Base-by-base conservation (phyloP, 805 yeast species). In the Saturnispora zaruensis region DNA sequence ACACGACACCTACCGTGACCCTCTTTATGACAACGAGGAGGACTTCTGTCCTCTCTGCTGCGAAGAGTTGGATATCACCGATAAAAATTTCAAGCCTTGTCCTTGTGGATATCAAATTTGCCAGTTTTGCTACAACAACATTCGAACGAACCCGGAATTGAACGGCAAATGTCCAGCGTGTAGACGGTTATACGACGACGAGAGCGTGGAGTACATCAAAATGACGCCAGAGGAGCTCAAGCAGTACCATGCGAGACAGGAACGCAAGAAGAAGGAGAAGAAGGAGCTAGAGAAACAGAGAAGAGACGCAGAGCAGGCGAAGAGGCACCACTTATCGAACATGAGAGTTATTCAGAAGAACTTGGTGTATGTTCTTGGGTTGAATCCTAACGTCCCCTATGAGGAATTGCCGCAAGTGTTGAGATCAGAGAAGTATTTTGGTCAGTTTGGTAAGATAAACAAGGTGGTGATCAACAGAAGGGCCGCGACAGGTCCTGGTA, bases 71-170 rank as follows among this genome's bases (percentile, higher is more conserved):
- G 99, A 93, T 67, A 81, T 91, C 44, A 85, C 96, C 16, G 99
- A 93, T 68, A 88, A 86, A 63, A 87, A 89, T 70, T 93, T 93
- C 75, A 88, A 85, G 66, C 99, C 99, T n/a, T 93, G 99, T 73
- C 98, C 98, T 1, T 93, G 99, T 71, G 99, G 99, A 18, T 93
- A 93, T 63, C 97, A 95, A 66, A 87, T 93, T 51, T 93, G 99
- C 67, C 98, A 91, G 74, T 93, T 93, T 65, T 93, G 99, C 67
- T 93, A 91, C 74, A 93, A 93, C 70, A 91, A 90, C 66, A 93
- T 93, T 60, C 78, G 96, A 56, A 93, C 88, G 56, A 91, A 91
- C 59, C 97, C 97, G 1, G 96, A 93, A 65, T 72, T 91, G 55
- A 90, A 90, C 64, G 98, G 97, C 3, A 79, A 88, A 57, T 93